Evolutionary conservation across 1,284 basidiomycete species (phyloP).

Genomic region (Cutaneotrichosporon arboriforme): DNA sequence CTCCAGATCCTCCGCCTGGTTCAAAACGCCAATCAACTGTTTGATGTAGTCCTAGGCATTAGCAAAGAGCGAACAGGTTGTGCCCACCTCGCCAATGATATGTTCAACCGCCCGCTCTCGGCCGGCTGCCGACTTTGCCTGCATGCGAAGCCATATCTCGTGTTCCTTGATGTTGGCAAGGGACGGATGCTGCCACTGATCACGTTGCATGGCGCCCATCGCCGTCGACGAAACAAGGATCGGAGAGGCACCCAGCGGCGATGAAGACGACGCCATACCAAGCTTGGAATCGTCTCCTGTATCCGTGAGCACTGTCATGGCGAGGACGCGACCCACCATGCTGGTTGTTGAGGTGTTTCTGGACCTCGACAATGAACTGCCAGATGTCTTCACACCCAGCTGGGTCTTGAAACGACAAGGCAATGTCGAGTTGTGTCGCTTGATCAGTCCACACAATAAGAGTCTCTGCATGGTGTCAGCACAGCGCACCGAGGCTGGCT

Average conservation of each 20-base stretch:
- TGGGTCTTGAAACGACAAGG: constrained; percentile 92
- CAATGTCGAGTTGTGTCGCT: constrained; percentile 80
- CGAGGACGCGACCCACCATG: constrained; percentile 26
- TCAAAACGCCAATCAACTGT: constrained; percentile 73
- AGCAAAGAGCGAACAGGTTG: neutral
- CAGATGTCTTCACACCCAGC: constrained; percentile 96
- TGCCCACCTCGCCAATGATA: constrained; percentile 52
- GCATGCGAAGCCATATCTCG: constrained; percentile 39
- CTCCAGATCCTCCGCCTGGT: constrained; percentile 87
- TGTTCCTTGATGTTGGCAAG: constrained; percentile 44
- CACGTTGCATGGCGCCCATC: constrained; percentile 4
- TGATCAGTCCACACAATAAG: constrained; percentile 99
- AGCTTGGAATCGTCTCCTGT: constrained; percentile 28
- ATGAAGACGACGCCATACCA: constrained; percentile 35
- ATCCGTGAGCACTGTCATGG: neutral
- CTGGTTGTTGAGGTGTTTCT: constrained; percentile 51
- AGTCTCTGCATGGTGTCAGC: constrained; percentile 60
- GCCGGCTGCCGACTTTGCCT: constrained; percentile 36
- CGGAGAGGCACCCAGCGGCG: constrained; percentile 35
- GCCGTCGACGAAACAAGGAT: constrained; percentile 24
- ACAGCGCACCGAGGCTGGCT: neutral
- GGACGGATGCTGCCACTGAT: constrained; percentile 34
- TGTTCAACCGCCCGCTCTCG: constrained; percentile 73
- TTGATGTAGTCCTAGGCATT: constrained; percentile 73
- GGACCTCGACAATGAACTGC: constrained; percentile 95